Evolutionary conservation across 352 stramenopile species (phyloP), one percentile per base, ranked within the genome.

Genomic region (Thraustochytrium sp.): DNA sequence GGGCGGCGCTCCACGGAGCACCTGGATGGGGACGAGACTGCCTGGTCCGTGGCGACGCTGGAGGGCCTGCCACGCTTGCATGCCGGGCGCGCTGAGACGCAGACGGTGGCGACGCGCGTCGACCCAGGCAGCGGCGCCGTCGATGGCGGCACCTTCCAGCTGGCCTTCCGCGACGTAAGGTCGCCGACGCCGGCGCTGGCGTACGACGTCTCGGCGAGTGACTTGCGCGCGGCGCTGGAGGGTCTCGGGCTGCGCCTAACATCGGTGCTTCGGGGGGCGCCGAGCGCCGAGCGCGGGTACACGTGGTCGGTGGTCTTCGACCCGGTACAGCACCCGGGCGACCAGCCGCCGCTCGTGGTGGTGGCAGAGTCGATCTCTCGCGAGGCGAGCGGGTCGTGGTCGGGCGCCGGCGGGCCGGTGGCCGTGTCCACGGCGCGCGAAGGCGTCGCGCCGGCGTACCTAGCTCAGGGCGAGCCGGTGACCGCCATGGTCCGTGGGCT

Each of bases 221-320:
- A 9, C 26, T 11, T 80, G 8, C 31, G 42, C 18, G 23, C 49
- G 4, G 68, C 49, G 18, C 51, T 80, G 21, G 34, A 36, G 9
- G 37, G 29, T 13, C 34, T 80, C 4, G 68, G 68, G 23, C 0
- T 63, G 13, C 23, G 11, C 31, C 44, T 2, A 23, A 23, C 8
- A 1, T 55, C 31, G 4, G 68, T 80, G 16, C 42, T 9, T 13
- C 42, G 68, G 36, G 23, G 13, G 5, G 31, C 65, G 29, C 42
- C 34, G 5, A 80, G 23, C 0, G 1, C 48, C 38, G 8, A 80
- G 2, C 8, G 31, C 18, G 53, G 48, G 3, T 63, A 63, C 16
- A 51, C 42, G 34, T 80, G 53, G n/a, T 40, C 68, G n/a, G 42
- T 80, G 4, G 44, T 80, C 34, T 80, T 80, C 63, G 51, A 80